Evolutionary conservation across 208 protist species (phyloP), one percentile per base, ranked within the genome.

Genomic region (Leishmania arabica): DNA sequence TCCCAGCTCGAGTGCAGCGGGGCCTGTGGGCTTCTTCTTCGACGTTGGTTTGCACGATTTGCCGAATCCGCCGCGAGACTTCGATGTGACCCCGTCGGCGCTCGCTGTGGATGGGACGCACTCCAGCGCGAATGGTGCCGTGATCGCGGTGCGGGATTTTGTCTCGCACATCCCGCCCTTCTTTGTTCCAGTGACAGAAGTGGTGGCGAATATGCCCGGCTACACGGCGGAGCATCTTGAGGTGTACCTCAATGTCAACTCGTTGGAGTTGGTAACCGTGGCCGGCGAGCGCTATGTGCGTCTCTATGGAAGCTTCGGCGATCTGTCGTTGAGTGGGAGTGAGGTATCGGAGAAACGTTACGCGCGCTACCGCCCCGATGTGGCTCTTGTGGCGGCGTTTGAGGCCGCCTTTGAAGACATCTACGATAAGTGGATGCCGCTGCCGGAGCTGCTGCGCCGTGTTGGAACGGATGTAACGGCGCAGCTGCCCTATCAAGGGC

Each of bases 221-320:
- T 98, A 98, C 89, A 96, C 93, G 1, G 91, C 95, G 83, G 88
- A 91, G 56, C 95, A 98, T 86, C 80, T 96, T 15, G 84, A 91
- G 53, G 82, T 79, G 73, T 97, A 96, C 85, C 86, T 98, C 24
- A 82, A 87, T 56, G 74, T 84, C 37, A 74, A 88, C 62, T 84
- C 92, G 56, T 87, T 93, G 75, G 93, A 98, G 80, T 68, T 96
- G 72, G 93, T 98, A 3, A 81, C 80, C 45, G 79, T 98, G 17
- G 78, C 56, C 45, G 92, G 85, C 15, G 49, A 81, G 56, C 72
- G 84, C 42, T 98, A 90, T 79, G 91, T 98, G 34, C 88, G 95
- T 0, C 85, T 98, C 47, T 87, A 93, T 76, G 92, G 95, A 53
- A 92, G 92, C 53, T 95, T 92, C 82, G 90, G 80, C 27, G 86